Evolutionary conservation across 805 yeast genomes (phyloP).

Genomic region (Vanderwaltozyma yarrowii): DNA sequence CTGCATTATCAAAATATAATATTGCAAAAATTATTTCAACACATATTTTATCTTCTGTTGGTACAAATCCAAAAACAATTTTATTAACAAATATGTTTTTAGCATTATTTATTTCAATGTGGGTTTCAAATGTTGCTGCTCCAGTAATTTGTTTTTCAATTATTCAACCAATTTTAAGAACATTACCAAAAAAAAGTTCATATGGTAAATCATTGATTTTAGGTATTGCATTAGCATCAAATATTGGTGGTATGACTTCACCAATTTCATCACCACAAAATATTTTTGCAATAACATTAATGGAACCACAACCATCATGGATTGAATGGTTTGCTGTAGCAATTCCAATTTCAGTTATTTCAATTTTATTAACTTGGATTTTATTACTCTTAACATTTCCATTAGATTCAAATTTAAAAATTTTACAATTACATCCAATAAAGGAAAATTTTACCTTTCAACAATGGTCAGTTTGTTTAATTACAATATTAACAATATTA

Average conservation of each 20-base stretch:
- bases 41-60: constrained; percentile 68
- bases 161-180: constrained; percentile 80
- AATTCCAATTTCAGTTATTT: constrained; percentile 62
- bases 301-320: constrained; percentile 84
- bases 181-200: constrained; percentile 65
- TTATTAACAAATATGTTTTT: constrained; percentile 76
- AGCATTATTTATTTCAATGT: constrained; percentile 79
- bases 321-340: constrained; percentile 87
- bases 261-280: constrained; percentile 98
- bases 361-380: constrained; percentile 62
- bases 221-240: constrained; percentile 89
- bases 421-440: constrained; percentile 35
- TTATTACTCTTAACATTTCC: constrained; percentile 58
- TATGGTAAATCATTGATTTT: constrained; percentile 77
- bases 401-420: constrained; percentile 35
- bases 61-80: constrained; percentile 73
- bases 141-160: constrained; percentile 89
- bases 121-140: constrained; percentile 96
- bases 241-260: constrained; percentile 93
- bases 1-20: constrained; percentile 84
- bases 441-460: constrained; percentile 59
- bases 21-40: constrained; percentile 83
- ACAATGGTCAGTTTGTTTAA: constrained; percentile 66
- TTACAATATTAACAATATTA: constrained; percentile 61
- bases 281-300: constrained; percentile 77